Evolutionary conservation across 2,329 filamentous ascomycete species (phyloP), one percentile per base, ranked within the genome.

Genomic region (Aspergillus texensis): DNA sequence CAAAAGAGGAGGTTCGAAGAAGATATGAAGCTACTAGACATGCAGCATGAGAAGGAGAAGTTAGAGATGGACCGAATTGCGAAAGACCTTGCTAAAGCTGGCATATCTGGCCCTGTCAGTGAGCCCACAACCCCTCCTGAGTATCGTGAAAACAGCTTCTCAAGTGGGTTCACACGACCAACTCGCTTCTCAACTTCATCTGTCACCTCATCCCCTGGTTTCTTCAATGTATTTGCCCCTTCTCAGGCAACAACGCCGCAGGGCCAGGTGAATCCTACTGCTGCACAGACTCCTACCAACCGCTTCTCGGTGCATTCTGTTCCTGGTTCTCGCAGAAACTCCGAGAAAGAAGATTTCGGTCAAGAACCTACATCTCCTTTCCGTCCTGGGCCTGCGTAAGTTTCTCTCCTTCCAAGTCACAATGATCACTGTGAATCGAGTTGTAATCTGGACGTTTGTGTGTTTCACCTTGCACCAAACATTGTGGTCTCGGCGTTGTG

Each of bases 91-190:
- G 84, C 84, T 48, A 82, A 86, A 67, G 84, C 84, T 63, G 78
- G 79, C 34, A 68, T 82, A 53, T 84, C 88, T 65, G 91, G 91
- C 60, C 91, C 94, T 72, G 92, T 96, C 75, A 97, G 92, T 71
- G 94, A 98, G 80, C 95, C 95, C 19, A 97, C 95, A 2, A 99
- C 95, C 26, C 95, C 95, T 26, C 95, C 95, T 36, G 95, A 98
- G 78, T 94, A 95, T 77, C 90, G 89, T 71, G 93, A 96, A 68
- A 88, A 87, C 65, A 90, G 89, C 50, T 94, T 96, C 72, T 89
- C 91, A 61, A 89, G 88, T 72, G 88, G 91, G 69, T 91, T 95
- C 75, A 93, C 92, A 61, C 88, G 93, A 48, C 91, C 93, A 50
- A 94, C 94, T 76, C 88, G 94, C 66, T 94, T 96, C 81, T 96